A percentile compares a stretch with the other conserved stretches of the same genome.
phyloP scores from a whole-genome alignment of 306 rosid species.

The Cyamopsis tetragonoloba region DNA sequence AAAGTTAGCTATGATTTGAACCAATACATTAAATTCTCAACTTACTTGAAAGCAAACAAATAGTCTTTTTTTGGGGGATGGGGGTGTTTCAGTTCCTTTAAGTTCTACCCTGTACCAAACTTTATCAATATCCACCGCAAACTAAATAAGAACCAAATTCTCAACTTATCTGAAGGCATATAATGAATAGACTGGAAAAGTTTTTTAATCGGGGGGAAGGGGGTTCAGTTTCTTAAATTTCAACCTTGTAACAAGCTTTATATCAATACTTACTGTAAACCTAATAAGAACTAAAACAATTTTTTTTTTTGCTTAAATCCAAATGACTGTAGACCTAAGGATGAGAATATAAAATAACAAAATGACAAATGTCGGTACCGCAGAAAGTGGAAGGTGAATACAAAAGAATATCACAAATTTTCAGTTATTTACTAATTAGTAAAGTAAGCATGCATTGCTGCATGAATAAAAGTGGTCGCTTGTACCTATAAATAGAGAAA shows the following conservation, averaged over 20 bases:
- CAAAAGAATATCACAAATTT: slow-evolving; percentile 12
- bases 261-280: not conserved
- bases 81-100: not conserved
- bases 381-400: slow-evolving; percentile 18
- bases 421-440: slow-evolving; percentile 9
- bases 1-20: slow-evolving; percentile 20
- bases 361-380: slow-evolving; percentile 9
- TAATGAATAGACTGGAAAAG: no score
- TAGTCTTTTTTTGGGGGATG: no score
- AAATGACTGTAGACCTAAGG: slow-evolving; percentile 4
- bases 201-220: no score
- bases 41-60: slow-evolving; percentile 1
- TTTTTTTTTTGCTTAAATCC: not conserved
- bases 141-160: not conserved
- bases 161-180: no score
- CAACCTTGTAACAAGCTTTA: not conserved
- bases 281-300: not conserved
- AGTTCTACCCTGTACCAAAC: not conserved
- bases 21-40: slow-evolving; percentile 1
- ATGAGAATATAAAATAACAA: slow-evolving; percentile 11
- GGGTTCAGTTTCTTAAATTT: no score
- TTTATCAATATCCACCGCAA: not conserved
- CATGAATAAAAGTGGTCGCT: not conserved
- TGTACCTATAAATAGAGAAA: not conserved
- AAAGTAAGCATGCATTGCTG: not conserved